phyloP scores from a whole-genome alignment of 2,329 filamentous ascomycete genomes.

The Stachybotrys elegans region DNA sequence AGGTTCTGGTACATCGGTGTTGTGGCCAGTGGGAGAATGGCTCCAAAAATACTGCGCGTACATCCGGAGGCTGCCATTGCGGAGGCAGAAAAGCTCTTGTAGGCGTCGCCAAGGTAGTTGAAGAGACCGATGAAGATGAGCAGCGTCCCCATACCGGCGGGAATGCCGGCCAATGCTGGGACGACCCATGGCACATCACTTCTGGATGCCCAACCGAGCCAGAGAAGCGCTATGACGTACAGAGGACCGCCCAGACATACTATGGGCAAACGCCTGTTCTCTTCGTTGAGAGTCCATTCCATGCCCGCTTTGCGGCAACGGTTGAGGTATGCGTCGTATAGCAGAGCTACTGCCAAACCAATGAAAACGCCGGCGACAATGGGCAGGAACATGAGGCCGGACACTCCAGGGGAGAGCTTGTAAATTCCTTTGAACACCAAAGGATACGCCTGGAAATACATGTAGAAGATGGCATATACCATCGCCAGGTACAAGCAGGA shows the following conservation, averaged over 20 bases:
- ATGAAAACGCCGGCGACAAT: constrained; percentile 6
- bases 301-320: not conserved
- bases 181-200: constrained; percentile 1
- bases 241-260: not conserved
- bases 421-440: constrained; percentile 16
- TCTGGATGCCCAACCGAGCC: not conserved
- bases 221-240: not conserved
- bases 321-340: not conserved
- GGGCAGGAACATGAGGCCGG: constrained; percentile 8
- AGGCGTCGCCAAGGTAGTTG: constrained; percentile 3
- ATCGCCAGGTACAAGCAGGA: constrained; percentile 32
- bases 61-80: constrained; percentile 1
- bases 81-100: not conserved
- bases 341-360: not conserved
- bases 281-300: not conserved
- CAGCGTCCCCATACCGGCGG: not conserved
- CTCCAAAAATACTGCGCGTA: constrained; percentile 1
- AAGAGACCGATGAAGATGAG: constrained; percentile 2
- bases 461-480: constrained; percentile 52
- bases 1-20: constrained; percentile 1
- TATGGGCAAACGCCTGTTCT: not conserved
- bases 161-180: not conserved
- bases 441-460: constrained; percentile 54
- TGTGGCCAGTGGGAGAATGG: not conserved
- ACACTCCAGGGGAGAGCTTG: constrained; percentile 5